Conservation (phyloP, 2,329 filamentous ascomycete species). For the Neospermospora avenae region DNA sequence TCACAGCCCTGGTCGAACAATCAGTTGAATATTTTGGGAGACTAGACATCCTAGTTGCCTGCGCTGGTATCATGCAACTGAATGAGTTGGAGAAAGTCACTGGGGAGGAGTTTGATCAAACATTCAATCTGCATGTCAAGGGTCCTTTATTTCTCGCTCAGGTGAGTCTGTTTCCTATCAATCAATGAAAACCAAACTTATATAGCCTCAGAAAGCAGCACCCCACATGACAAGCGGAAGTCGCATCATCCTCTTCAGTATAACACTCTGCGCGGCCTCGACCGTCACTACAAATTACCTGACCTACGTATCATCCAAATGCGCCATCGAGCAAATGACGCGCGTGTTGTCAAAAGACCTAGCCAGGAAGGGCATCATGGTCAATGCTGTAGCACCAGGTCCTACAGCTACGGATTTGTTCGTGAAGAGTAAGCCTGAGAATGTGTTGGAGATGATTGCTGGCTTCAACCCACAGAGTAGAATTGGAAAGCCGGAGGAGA, state of each 20-base stretch:
- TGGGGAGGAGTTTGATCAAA: constrained; percentile 49
- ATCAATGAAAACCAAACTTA: background rate
- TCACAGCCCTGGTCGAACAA: constrained; percentile 47
- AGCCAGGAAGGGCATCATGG: constrained; percentile 43
- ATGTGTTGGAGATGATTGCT: constrained; percentile 40
- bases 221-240: constrained; percentile 49
- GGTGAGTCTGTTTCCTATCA: constrained; percentile 28
- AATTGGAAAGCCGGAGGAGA: constrained; percentile 46
- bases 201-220: constrained; percentile 43
- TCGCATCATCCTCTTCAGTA: constrained; percentile 52
- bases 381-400: constrained; percentile 51
- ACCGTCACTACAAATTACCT: constrained; percentile 43
- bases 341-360: constrained; percentile 50
- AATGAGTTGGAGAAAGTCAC: constrained; percentile 47
- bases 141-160: constrained; percentile 52
- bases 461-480: constrained; percentile 42
- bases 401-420: constrained; percentile 52
- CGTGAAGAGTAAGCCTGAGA: constrained; percentile 40
- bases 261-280: constrained; percentile 38
- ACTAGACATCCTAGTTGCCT: constrained; percentile 57
- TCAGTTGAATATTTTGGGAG: constrained; percentile 49
- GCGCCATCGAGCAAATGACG: constrained; percentile 52
- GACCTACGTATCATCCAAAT: constrained; percentile 48
- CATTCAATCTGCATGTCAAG: constrained; percentile 54
- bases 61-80: constrained; percentile 51